A percentile compares a stretch with the other conserved stretches of the same genome.
Conservation (phyloP, 306 rosid genomes). For the Rosa lucieae region DNA sequence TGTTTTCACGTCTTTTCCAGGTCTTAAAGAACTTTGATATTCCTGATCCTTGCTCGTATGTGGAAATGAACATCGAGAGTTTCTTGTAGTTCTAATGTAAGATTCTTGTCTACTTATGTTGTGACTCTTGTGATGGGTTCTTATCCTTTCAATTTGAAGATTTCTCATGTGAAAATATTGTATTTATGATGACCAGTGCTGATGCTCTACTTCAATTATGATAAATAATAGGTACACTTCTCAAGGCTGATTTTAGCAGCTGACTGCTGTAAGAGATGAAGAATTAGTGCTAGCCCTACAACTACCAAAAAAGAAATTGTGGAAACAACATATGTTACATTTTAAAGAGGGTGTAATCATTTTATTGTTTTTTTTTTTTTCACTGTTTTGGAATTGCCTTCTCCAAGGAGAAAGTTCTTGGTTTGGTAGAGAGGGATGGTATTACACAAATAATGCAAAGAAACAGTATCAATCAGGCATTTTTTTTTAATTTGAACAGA, state of each 20-base stretch:
- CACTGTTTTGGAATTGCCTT: not conserved
- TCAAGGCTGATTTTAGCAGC: not conserved
- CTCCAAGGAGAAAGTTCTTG: not conserved
- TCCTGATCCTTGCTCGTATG: conserved; percentile 91
- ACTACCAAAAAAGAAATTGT: not conserved
- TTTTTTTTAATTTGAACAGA: not conserved
- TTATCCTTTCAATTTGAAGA: not conserved
- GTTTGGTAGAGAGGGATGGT: too few relatives aligned
- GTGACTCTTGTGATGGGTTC: not conserved
- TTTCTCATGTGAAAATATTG: not conserved
- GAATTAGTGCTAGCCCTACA: not conserved
- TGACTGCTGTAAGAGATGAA: not conserved
- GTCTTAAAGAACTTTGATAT: conserved; percentile 81
- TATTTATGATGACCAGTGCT: not conserved
- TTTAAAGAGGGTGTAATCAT: not conserved
- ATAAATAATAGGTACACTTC: not conserved
- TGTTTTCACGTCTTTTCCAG: conserved; percentile 39
- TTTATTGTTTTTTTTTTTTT: too few relatives aligned
- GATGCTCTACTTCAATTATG: not conserved
- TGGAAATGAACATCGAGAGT: conserved; percentile 66
- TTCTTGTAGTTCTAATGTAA: conserved; percentile 54
- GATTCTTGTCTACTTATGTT: conserved; percentile 1
- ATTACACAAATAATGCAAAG: too few relatives aligned
- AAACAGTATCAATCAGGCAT: too few relatives aligned
- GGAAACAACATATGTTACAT: not conserved